Conservation (phyloP, 75 land plant species). For the Adiantum capillusveneris region DNA sequence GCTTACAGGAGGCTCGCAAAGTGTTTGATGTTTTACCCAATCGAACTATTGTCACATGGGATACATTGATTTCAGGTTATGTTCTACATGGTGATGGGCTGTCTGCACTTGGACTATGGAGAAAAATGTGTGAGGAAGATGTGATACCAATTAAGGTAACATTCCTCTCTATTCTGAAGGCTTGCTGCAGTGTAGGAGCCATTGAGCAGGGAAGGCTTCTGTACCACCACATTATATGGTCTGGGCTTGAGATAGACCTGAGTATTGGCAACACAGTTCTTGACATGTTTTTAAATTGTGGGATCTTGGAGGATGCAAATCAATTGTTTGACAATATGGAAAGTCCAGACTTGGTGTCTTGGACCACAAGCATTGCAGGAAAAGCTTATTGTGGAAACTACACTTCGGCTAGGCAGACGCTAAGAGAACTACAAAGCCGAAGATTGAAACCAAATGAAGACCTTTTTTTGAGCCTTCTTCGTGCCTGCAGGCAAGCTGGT, state of each 20-base stretch:
- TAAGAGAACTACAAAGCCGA: neutral
- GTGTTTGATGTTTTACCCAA: slow-evolving; percentile 12
- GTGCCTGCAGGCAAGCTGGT: slow-evolving; percentile 44
- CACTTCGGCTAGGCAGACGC: neutral
- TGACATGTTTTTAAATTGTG: slow-evolving; percentile 9
- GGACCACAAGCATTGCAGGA: slow-evolving; percentile 41
- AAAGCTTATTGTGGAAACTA: slow-evolving; percentile 9
- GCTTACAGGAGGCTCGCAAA: slow-evolving; percentile 14
- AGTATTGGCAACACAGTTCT: neutral
- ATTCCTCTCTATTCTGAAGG: neutral
- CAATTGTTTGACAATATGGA: slow-evolving; percentile 3
- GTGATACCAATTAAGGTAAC: neutral
- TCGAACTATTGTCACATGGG: slow-evolving; percentile 8
- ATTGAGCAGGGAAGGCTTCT: slow-evolving; percentile 9
- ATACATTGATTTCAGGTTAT: slow-evolving; percentile 11
- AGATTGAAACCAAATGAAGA: slow-evolving; percentile 36
- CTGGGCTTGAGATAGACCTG: slow-evolving; percentile 4
- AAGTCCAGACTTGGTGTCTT: slow-evolving; percentile 17
- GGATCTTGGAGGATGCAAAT: slow-evolving; percentile 5
- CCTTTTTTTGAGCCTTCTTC: slow-evolving; percentile 30
- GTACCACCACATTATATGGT: slow-evolving; percentile 1
- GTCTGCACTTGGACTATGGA: neutral
- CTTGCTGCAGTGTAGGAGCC: slow-evolving; percentile 1
- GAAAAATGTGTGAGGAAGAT: slow-evolving; percentile 6
- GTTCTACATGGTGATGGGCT: slow-evolving; percentile 1